Base-by-base conservation (phyloP, 768 basidiomycete species). In the Collybia nuda region DNA sequence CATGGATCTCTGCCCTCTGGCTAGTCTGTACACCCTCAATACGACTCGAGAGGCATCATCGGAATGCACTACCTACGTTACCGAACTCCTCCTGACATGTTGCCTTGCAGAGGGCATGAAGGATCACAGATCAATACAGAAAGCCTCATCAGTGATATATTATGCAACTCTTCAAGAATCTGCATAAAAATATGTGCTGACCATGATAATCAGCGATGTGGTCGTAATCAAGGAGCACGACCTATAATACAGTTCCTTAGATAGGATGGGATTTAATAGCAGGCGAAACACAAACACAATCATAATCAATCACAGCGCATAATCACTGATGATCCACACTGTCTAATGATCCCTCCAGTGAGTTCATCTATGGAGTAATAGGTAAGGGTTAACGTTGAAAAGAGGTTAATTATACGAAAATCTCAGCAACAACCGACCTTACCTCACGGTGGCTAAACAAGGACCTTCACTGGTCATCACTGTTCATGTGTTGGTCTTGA, bases 321-420 rank as follows among this genome's bases (percentile, higher is more conserved):
- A 90, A 71, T 8, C 86, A 80, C 68, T 93, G 90, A 12, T n/a
- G n/a, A 23, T 35, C 72, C 84, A 62, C 61, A 91, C 90, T 84
- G 81, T 71, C 87, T 70, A 40, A 91, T 91, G 3, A 88, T 90
- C 62, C 86, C 86, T 35, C 86, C 77, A 57, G 91, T 94, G 3
- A 93, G 75, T 61, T 93, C 90, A 62, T 95, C 92, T 0, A 92
- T 93, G 21, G 90, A 89, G 63, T 93, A 90, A 63, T 91, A n/a
- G n/a, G n/a, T n/a, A n/a, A n/a, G n/a, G n/a, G n/a, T n/a, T n/a
- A n/a, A n/a, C n/a, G n/a, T n/a, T n/a, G n/a, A n/a, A n/a, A n/a
- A n/a, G n/a, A n/a, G n/a, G n/a, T n/a, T n/a, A n/a, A n/a, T n/a
- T n/a, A n/a, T n/a, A n/a, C n/a, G n/a, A n/a, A n/a, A n/a, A n/a